Evolutionary conservation across 2,329 filamentous ascomycete genomes (phyloP), one percentile per base, ranked within the genome.

Genomic region (Talaromyces atroroseus): DNA sequence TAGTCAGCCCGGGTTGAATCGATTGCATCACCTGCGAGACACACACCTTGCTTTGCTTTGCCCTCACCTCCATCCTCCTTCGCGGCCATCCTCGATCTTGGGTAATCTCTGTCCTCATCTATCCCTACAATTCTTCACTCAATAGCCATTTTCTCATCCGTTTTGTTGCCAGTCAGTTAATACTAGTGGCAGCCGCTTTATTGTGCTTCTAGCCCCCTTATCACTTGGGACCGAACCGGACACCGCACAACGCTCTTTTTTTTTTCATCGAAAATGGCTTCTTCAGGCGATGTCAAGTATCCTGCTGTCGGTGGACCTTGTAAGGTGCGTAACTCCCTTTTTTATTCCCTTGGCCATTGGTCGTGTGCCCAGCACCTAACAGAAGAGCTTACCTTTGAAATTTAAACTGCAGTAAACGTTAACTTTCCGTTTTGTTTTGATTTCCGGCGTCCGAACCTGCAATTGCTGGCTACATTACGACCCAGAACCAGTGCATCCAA

Each of bases 251-350:
- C 61, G 58, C 26, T 29, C 26, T 26, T n/a, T 21, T 36, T 40
- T 26, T 57, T 53, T 63, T 54, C 58, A 53, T 47, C 45, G 44
- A 54, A 42, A 59, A 72, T 71, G 69, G 68, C 70, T 60, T 65
- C 68, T 48, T 57, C 57, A 29, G 47, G 54, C 58, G 65, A 71
- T 59, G 70, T 73, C 64, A 69, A 62, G 64, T 74, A 73, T 59
- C 71, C 70, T 52, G 65, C 72, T 60, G 65, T 72, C 52, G 62
- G 68, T 36, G 65, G 62, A 59, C 65, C 65, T 62, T 68, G 73
- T 74, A 68, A 74, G 71, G 71, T 74, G 67, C 47, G 66, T 58
- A 32, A 12, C 18, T 36, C 11, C 32, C 16, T 40, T 23, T 18
- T 29, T 26, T 16, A 42, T 12, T 44, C 18, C 12, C 23, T 26